Base-by-base conservation (phyloP, 1,284 basidiomycete species). In the Serendipita sp. region DNA sequence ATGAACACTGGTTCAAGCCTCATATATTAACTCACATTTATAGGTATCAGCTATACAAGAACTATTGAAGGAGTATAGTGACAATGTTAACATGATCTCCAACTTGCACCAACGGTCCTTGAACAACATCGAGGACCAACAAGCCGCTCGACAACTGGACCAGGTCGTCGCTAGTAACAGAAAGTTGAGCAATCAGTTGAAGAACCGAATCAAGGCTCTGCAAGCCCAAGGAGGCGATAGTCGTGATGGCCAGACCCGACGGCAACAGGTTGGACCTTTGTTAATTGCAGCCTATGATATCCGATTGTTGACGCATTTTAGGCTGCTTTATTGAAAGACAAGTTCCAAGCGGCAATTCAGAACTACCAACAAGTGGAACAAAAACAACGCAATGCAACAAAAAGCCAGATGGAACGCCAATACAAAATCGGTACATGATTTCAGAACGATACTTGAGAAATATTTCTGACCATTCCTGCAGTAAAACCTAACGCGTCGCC, bases 341-440 rank as follows among this genome's bases (percentile, higher is more conserved):
- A 89, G 72, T 91, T 91, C 70, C 81, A 89, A 61, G 87, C 90
- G 67, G 87, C 88, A n/a, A 88, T 91, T 66, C 87, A 91, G 74
- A 83, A 78, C 67, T 91, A 89, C 70, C 93, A 97, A 75, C 82
- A 83, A 45, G 91, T 96, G 29, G 96, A 99, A 76, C 88, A 93
- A 74, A 86, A 91, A 71, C 92, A 90, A 73, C 85, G 95, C 64
- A 81, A 87, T 68, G 94, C 91, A 77, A 93, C 96, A 75, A 92
- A 92, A 75, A 91, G 94, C 72, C 81, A 93, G 53, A 85, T 95
- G 78, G 94, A 95, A 76, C 83, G 96, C 66, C 96, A 99, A 76
- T 95, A 88, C 79, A 92, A 87, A 76, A 99, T 99, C 68, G 88
- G 88, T 87, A 62, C 6, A 80, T 75, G 10, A 22, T 10, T 3